Base-by-base conservation (phyloP, 306 rosid species). In the Pterocarpus macrocarpus region DNA sequence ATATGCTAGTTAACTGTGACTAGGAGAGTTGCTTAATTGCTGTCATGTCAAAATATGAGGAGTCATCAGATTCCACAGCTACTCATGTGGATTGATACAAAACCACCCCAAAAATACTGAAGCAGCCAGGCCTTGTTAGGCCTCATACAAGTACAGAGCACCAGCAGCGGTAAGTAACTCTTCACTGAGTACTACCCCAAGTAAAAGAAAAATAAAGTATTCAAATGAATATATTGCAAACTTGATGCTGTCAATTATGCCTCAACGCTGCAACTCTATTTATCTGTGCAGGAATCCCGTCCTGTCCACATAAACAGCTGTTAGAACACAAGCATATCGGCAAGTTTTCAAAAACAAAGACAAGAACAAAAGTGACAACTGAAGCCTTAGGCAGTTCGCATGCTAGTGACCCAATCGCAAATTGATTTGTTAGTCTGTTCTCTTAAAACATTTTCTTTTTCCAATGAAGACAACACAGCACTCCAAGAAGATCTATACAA, bases 131-230 rank as follows among this genome's bases (percentile, higher is more conserved):
- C 89, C 87, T 62, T 32, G 83, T 12, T 79, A 73, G 58, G 83
- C 88, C 80, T 55, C 71, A 59, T 75, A 85, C 76, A 70, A 83
- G 86, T 71, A 86, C 73, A 80, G 74, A 71, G 83, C 62, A 84
- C 80, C 78, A 69, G 81, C 76, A 36, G 69, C 77, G 63, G 59
- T 11, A 78, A 75, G 36, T 55, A 75, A 75, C 84, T 72, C 85
- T 65, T 67, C 82, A 61, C 63, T 77, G 81, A 86, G 47, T 76
- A 74, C 80, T 79, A 69, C 53, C 74, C 53, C 71, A 59, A 49
- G 78, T 63, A 84, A 82, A 78, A 55, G 39, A 7, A 74, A 15
- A 78, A 79, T 9, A 1, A 14, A 55, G 58, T 44, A 80, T 59
- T 61, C 35, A 77, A 71, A 77, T 77, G 80, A 72, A 56, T 71